These are phyloP conservation scores for Aspergillus fumigatus DNA, from an alignment of 2,329 filamentous ascomycete genomes.

Conservation along the genomic window DNA sequence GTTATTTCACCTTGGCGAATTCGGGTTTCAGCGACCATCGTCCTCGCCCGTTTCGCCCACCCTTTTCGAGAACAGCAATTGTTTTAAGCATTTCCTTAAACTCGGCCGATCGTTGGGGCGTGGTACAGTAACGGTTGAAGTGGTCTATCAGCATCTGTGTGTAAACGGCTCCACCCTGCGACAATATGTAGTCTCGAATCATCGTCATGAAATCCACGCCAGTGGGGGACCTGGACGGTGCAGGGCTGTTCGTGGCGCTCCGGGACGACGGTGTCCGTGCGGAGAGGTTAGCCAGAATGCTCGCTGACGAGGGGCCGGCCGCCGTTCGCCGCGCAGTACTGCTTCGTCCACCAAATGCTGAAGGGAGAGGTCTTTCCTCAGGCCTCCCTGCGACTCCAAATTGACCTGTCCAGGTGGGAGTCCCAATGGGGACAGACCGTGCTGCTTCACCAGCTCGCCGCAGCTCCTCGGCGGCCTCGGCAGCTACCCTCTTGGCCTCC, in stretches of 20 bases:
- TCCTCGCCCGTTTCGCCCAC: slow-evolving; percentile 45
- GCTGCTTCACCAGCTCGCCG: slow-evolving; percentile 69
- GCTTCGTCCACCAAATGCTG: slow-evolving; percentile 38
- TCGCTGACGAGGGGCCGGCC: slow-evolving; percentile 37
- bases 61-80: slow-evolving; percentile 67
- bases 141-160: slow-evolving; percentile 86
- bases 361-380: slow-evolving; percentile 46
- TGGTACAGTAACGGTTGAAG: slow-evolving; percentile 76
- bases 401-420: slow-evolving; percentile 89
- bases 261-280: slow-evolving; percentile 20
- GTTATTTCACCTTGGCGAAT: slow-evolving; percentile 32
- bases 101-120: slow-evolving; percentile 63
- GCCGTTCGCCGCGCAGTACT: slow-evolving; percentile 32
- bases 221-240: slow-evolving; percentile 36
- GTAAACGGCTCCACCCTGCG: slow-evolving; percentile 72
- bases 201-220: slow-evolving; percentile 63
- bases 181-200: slow-evolving; percentile 73
- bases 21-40: slow-evolving; percentile 59
- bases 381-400: slow-evolving; percentile 73
- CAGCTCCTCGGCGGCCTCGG: slow-evolving; percentile 71
- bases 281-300: slow-evolving; percentile 38
- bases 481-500: slow-evolving; percentile 76
- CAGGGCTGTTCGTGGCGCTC: slow-evolving; percentile 39
- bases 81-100: slow-evolving; percentile 77
- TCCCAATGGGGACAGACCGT: slow-evolving; percentile 69